Evolutionary conservation across 73 alveolate species (phyloP).

Genomic region (Paramecium pentaurelia): DNA sequence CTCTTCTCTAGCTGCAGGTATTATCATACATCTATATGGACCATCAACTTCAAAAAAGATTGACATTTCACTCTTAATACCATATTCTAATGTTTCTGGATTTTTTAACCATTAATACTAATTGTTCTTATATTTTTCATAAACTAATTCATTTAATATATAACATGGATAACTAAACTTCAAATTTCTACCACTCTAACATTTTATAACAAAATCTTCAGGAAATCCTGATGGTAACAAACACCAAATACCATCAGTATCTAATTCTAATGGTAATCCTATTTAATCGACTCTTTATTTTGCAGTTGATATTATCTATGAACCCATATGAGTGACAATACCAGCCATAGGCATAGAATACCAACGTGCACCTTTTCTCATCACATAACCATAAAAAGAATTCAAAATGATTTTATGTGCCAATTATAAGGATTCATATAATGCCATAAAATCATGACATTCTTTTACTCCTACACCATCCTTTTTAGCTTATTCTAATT

Average conservation of each 20-base stretch:
- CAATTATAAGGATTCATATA: constrained; percentile 91
- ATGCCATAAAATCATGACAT: constrained; percentile 77
- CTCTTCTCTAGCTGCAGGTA: constrained; percentile 98
- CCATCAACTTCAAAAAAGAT: constrained; percentile 99
- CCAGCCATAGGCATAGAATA: constrained; percentile 99
- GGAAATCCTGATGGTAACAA: constrained; percentile 99
- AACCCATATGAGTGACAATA: constrained; percentile 99
- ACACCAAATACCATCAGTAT: constrained; percentile 99
- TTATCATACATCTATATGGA: constrained; percentile 98
- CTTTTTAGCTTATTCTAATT: constrained; percentile 84
- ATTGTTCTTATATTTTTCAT: constrained; percentile 95
- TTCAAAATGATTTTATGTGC: constrained; percentile 99
- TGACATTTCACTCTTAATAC: constrained; percentile 91
- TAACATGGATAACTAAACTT: constrained; percentile 95
- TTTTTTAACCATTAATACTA: constrained; percentile 84
- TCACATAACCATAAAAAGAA: constrained; percentile 99
- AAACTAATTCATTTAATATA: constrained; percentile 91
- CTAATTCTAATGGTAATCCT: constrained; percentile 99
- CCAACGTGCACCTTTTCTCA: constrained; percentile 99
- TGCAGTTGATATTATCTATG: constrained; percentile 97
- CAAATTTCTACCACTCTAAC: constrained; percentile 83
- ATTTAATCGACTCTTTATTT: constrained; percentile 92
- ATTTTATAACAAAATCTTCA: constrained; percentile 88
- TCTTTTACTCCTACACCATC: constrained; percentile 69
- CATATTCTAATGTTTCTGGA: constrained; percentile 64